Conservation (phyloP, 2,329 filamentous ascomycete species). For the Cladosporium cucumerinum region DNA sequence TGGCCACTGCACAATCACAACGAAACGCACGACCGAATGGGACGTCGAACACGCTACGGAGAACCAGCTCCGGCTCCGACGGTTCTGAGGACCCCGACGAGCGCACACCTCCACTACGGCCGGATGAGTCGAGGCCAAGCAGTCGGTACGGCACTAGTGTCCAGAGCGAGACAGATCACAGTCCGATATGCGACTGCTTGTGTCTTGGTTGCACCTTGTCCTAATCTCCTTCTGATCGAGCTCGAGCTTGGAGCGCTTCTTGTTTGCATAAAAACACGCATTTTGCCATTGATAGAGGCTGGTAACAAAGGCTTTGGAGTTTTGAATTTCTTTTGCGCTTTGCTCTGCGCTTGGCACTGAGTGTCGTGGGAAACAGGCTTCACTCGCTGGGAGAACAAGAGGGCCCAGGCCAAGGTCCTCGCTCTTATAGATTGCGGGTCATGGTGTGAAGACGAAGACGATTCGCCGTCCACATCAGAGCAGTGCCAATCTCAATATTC, state of each 20-base stretch:
- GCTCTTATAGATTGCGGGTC: neutral
- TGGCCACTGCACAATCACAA: neutral
- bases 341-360: neutral
- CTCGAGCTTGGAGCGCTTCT: neutral
- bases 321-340: neutral
- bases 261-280: neutral
- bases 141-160: neutral
- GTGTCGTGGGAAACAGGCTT: neutral
- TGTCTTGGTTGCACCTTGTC: neutral
- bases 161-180: neutral
- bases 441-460: neutral
- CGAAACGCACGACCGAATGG: neutral
- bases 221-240: neutral
- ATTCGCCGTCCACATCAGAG: neutral
- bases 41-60: neutral
- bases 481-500: no score
- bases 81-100: neutral
- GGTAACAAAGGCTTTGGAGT: neutral
- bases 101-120: neutral
- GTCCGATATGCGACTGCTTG: neutral
- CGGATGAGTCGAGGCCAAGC: neutral
- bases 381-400: neutral
- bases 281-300: neutral
- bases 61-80: neutral
- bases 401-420: neutral